Conservation (phyloP, 805 yeast genomes). For the Clavispora fructus region DNA sequence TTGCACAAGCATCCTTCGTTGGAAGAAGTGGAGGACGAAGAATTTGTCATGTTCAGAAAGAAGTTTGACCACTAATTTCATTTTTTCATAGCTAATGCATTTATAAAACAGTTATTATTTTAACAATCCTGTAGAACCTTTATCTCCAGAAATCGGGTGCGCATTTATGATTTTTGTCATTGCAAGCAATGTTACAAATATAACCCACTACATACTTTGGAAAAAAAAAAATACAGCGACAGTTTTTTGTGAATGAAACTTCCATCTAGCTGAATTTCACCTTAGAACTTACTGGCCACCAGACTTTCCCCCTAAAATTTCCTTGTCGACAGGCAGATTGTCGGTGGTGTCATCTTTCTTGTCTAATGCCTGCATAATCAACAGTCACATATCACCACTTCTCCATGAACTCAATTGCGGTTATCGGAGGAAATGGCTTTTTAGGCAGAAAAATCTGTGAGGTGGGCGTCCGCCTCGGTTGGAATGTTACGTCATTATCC, state of each 20-base stretch:
- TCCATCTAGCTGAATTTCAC: too few species aligned
- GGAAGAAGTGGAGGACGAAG: slow-evolving; percentile 31
- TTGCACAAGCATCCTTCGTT: slow-evolving; percentile 14
- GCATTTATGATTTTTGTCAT: neutral
- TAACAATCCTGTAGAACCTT: too few species aligned
- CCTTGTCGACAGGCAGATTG: neutral
- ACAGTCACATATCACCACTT: neutral
- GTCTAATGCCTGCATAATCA: neutral
- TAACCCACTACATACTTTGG: neutral
- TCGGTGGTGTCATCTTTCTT: neutral
- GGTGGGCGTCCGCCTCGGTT: slow-evolving; percentile 57
- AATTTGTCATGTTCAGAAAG: slow-evolving; percentile 36
- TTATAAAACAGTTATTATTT: too few species aligned
- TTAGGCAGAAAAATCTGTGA: slow-evolving; percentile 67
- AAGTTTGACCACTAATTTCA: slow-evolving; percentile 21
- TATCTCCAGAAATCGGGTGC: neutral
- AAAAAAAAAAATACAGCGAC: too few species aligned
- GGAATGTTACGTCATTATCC: slow-evolving; percentile 63
- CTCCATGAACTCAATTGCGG: slow-evolving; percentile 38
- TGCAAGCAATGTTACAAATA: too few species aligned
- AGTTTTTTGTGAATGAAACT: too few species aligned
- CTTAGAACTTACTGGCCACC: too few species aligned
- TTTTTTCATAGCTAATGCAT: neutral
- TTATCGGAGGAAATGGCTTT: slow-evolving; percentile 88
- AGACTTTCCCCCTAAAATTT: too few species aligned